Percentiles rank a stretch among this genome's conserved stretches.
Conservation (phyloP, 2,329 filamentous ascomycete species). For the Penicillium hordei region DNA sequence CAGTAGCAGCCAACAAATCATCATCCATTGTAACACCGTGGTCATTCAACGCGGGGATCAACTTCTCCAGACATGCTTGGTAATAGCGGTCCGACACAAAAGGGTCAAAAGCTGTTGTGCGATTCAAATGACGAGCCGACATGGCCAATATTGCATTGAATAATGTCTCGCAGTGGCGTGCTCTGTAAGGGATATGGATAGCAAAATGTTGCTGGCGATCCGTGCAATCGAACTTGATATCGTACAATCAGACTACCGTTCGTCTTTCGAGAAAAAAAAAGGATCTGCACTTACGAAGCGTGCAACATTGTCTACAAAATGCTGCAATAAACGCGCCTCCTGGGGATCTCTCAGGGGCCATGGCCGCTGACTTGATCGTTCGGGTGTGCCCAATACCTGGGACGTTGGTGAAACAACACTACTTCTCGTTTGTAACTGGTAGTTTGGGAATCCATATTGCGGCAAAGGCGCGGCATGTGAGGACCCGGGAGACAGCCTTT, state of each 20-base stretch:
- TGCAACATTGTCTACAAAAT: conserved; percentile 23
- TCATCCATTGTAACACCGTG: conserved; percentile 43
- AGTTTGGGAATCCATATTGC: background rate
- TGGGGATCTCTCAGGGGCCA: conserved; percentile 23
- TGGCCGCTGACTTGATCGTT: conserved; percentile 4
- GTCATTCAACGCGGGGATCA: conserved; percentile 44
- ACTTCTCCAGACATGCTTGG: conserved; percentile 41
- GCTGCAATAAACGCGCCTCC: conserved; percentile 19
- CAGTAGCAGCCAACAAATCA: conserved; percentile 42
- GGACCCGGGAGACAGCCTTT: conserved; percentile 1
- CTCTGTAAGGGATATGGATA: conserved; percentile 25
- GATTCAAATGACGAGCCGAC: conserved; percentile 45
- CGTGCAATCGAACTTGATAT: conserved; percentile 27
- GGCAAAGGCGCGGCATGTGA: background rate
- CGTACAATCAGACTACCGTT: background rate
- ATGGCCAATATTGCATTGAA: conserved; percentile 47
- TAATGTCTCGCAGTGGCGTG: conserved; percentile 29
- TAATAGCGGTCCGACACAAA: conserved; percentile 46
- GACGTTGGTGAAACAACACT: background rate
- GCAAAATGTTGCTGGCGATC: conserved; percentile 30
- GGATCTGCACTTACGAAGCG: conserved; percentile 15
- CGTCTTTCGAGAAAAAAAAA: background rate
- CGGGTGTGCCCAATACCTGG: background rate
- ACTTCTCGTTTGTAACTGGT: background rate
- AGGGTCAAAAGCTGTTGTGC: conserved; percentile 41